Evolutionary conservation across 2,329 filamentous ascomycete species (phyloP).

Genomic region (Tolypocladium album): DNA sequence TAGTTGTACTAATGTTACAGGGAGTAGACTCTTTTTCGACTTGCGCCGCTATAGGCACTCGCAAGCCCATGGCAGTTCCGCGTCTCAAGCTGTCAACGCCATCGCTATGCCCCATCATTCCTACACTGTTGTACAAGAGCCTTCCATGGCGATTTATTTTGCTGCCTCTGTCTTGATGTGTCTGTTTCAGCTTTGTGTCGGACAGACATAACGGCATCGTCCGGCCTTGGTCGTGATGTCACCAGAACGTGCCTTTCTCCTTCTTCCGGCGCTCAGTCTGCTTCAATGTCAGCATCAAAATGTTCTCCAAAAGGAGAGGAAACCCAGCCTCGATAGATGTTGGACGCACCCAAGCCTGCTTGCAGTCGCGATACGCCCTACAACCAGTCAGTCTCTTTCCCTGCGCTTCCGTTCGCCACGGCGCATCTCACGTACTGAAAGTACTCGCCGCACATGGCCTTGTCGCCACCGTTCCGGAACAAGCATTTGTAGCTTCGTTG

Average conservation of each 20-base stretch:
- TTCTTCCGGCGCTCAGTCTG: conserved; percentile 12
- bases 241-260: conserved; percentile 9
- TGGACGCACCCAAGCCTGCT: conserved; percentile 74
- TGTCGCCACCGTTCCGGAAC: conserved; percentile 77
- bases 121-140: not conserved
- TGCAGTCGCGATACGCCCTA: conserved; percentile 89
- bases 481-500: conserved; percentile 77
- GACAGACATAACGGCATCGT: not conserved
- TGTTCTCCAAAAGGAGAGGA: not conserved
- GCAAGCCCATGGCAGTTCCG: not conserved
- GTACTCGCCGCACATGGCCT: conserved; percentile 85
- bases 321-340: not conserved
- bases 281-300: not conserved
- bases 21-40: not conserved
- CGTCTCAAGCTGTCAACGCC: not conserved
- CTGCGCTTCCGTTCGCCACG: not conserved
- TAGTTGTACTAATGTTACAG: not conserved
- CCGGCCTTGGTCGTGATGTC: conserved; percentile 1
- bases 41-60: not conserved
- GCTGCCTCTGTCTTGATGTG: not conserved
- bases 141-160: not conserved
- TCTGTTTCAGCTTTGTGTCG: not conserved
- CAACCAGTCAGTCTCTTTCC: not conserved
- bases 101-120: not conserved
- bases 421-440: conserved; percentile 62